These are phyloP conservation scores for Phaeosphaeria sp. DNA, from an alignment of 2,329 filamentous ascomycete genomes.

Conservation along the genomic window DNA sequence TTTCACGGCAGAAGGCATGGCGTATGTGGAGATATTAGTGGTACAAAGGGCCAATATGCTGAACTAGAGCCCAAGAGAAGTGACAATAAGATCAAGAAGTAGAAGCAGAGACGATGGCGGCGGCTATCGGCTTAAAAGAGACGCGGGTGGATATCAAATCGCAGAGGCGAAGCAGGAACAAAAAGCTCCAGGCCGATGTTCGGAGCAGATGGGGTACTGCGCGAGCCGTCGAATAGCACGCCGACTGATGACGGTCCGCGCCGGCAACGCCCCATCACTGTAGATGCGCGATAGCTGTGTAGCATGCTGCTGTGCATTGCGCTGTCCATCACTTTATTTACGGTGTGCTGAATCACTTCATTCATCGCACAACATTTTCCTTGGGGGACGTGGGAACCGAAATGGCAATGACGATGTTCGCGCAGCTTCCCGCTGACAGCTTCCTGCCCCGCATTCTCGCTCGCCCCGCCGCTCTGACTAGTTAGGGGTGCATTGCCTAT, in stretches of 20 bases:
- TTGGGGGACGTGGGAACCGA: neutral
- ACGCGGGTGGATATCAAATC: constrained; percentile 32
- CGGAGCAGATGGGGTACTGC: constrained; percentile 31
- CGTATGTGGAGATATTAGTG: constrained; percentile 42
- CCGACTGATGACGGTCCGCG: constrained; percentile 29
- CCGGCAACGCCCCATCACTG: constrained; percentile 11
- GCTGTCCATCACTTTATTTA: neutral
- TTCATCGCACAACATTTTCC: too few species aligned
- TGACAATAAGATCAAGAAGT: constrained; percentile 4
- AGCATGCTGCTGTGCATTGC: neutral
- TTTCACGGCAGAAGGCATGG: constrained; percentile 77
- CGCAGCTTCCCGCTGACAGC: constrained; percentile 3
- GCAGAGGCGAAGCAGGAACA: constrained; percentile 34
- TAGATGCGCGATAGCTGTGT: neutral
- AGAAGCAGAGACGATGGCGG: constrained; percentile 8
- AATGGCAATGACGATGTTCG: constrained; percentile 21
- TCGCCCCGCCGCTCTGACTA: constrained; percentile 9
- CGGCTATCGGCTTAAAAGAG: constrained; percentile 29
- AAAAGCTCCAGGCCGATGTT: constrained; percentile 38
- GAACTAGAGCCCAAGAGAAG: neutral
- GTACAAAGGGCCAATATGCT: constrained; percentile 24
- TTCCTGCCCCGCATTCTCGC: constrained; percentile 23
- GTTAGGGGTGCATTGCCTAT: neutral
- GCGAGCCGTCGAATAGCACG: constrained; percentile 29
- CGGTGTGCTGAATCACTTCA: too few species aligned